These are phyloP conservation scores for Plasmodium fragile DNA, from an alignment of 169 alveolate species.

Conservation along the genomic window DNA sequence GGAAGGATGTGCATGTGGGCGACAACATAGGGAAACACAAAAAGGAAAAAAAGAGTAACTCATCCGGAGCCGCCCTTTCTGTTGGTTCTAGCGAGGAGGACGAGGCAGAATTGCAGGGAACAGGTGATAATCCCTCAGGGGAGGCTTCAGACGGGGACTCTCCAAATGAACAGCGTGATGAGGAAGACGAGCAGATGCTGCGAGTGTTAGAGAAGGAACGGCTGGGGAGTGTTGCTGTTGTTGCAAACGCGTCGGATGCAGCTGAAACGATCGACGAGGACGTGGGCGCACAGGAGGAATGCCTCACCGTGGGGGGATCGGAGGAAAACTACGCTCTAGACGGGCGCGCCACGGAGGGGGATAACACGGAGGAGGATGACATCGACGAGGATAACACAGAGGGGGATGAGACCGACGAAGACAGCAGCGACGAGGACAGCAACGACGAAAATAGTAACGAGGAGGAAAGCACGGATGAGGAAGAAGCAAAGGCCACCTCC, in stretches of 20 bases:
- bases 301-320: neutral
- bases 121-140: neutral
- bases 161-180: neutral
- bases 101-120: neutral
- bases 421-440: neutral
- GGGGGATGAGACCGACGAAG: neutral
- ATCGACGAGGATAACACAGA: neutral
- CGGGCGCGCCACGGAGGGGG: neutral
- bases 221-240: neutral
- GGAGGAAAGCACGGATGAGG: neutral
- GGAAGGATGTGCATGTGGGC: neutral
- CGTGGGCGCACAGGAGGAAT: neutral
- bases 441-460: neutral
- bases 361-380: neutral
- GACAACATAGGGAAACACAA: neutral
- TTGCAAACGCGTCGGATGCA: neutral
- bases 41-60: neutral
- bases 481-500: neutral
- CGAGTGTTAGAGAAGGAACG: neutral
- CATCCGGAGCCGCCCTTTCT: neutral
- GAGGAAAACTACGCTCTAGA: slow-evolving; percentile 1
- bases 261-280: neutral
- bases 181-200: neutral
- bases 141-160: neutral
- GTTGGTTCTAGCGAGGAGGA: neutral